Base-by-base conservation (phyloP, 2,329 filamentous ascomycete genomes). In the Lomentospora prolificans region DNA sequence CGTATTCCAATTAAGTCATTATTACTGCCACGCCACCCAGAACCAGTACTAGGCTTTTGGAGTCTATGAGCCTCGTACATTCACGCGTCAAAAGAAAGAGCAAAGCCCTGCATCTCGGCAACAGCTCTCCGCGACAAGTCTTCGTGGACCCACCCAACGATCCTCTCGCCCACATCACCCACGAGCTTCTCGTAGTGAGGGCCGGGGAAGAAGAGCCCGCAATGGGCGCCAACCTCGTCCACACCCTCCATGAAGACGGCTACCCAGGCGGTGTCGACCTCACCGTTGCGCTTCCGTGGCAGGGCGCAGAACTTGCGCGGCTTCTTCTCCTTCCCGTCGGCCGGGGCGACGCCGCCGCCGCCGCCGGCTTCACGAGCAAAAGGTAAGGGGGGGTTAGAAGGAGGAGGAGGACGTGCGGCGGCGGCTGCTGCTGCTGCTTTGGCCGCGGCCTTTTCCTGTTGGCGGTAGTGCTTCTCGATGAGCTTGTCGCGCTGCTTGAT, bases 171-270 rank as follows among this genome's bases (percentile, higher is more conserved):
- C 2, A 89, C 84, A 66, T 91, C 86, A 0, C 84, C 85, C n/a
- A 92, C 83, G n/a, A 92, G 71, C 60, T 71, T 72, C 62, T 90
- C 86, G 64, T 94, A 92, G 57, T 88, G 85, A 58, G 83, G 77
- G 5, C 86, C 84, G 0, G 82, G 71, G 48, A 89, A 81, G 71
- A 95, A 96, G 53, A 96, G 72, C 0, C 87, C 85, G 59, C 89
- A 92, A 66, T 95, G 90, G 8, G 90, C 91, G 5, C 82, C 84
- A 1, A 95, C 87, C 68, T 95, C 89, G 65, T 95, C 90, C 58
- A 94, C 83, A 54, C 83, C 84, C 57, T 86, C 79, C 87, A 96
- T 94, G 63, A 84, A 85, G 2, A 96, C 80, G 48, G 85, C 77
- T 1, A 90, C 73, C 90, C 91, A 96, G 14, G 84, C 81, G 3